A percentile compares a stretch with the other conserved stretches of the same genome.
phyloP scores from a whole-genome alignment of 2,329 filamentous ascomycete genomes.

The Penicillium vulpinum region DNA sequence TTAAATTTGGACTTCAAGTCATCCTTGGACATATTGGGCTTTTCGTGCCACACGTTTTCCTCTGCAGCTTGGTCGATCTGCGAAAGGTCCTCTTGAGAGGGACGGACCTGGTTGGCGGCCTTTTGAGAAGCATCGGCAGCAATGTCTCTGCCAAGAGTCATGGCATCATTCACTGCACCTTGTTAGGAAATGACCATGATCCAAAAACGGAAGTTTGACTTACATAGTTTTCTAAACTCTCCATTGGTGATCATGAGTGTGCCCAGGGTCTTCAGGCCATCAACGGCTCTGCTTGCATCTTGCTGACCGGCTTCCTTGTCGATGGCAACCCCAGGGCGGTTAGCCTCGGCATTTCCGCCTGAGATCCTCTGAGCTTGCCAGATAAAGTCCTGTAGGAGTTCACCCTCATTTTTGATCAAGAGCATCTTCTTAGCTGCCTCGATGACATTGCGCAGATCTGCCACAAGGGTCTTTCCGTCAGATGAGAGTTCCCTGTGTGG shows the following conservation, averaged over 20 bases:
- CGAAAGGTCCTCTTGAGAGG: conserved; percentile 71
- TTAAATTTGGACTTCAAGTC: conserved; percentile 65
- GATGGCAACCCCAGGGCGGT: conserved; percentile 65
- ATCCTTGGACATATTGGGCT: conserved; percentile 71
- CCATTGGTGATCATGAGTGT: conserved; percentile 92
- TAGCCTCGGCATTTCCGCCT: conserved; percentile 61
- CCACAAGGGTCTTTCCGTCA: conserved; percentile 77
- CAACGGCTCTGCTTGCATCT: conserved; percentile 78
- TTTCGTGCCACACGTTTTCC: conserved; percentile 92
- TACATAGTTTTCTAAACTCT: conserved; percentile 87
- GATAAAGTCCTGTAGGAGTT: conserved; percentile 93
- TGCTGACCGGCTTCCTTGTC: conserved; percentile 76
- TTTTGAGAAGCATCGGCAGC: conserved; percentile 84
- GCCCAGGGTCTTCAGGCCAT: conserved; percentile 84
- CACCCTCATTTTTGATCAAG: conserved; percentile 91
- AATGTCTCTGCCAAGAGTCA: conserved; percentile 81
- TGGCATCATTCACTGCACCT: conserved; percentile 70
- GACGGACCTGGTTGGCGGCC: conserved; percentile 72
- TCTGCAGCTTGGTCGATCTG: conserved; percentile 82
- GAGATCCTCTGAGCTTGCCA: conserved; percentile 84
- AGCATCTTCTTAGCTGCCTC: conserved; percentile 81
- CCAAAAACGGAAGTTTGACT: conserved; percentile 40
- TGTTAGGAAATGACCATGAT: conserved; percentile 17
- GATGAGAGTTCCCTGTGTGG: conserved; percentile 76
- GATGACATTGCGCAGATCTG: conserved; percentile 76